Percentiles rank a stretch among this genome's conserved stretches.
Conservation (phyloP, 352 stramenopile species). For the Globisporangium rhizosaccharum region DNA sequence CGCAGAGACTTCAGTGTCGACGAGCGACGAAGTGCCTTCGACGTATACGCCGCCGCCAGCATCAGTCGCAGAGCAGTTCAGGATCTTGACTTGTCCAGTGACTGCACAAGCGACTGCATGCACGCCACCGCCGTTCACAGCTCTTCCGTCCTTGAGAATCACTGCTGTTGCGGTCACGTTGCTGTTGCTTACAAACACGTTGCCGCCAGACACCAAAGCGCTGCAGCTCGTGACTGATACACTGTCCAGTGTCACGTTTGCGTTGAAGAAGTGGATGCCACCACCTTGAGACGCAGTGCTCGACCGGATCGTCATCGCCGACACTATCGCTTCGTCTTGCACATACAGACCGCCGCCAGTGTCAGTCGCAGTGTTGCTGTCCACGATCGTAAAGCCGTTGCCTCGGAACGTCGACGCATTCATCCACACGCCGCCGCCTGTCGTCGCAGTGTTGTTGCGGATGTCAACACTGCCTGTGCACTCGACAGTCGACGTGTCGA, state of each 20-base stretch:
- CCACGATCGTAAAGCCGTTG: constrained; percentile 2
- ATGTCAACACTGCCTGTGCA: constrained; percentile 2
- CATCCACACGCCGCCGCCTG: constrained; percentile 8
- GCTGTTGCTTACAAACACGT: constrained; percentile 7
- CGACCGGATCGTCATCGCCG: not conserved
- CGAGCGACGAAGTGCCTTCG: constrained; percentile 1
- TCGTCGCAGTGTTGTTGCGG: constrained; percentile 4
- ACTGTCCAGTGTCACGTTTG: not conserved
- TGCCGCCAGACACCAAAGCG: constrained; percentile 12
- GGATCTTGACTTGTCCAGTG: not conserved
- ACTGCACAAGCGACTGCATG: constrained; percentile 4
- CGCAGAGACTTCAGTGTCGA: constrained; percentile 6
- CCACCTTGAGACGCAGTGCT: constrained; percentile 8
- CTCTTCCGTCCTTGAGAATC: constrained; percentile 1
- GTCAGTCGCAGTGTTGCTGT: constrained; percentile 5
- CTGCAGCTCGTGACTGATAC: constrained; percentile 3
- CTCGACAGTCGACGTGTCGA: constrained; percentile 8
- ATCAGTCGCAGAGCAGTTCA: constrained; percentile 5
- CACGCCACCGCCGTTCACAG: constrained; percentile 16
- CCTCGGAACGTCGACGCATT: constrained; percentile 7
- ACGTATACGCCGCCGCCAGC: constrained; percentile 31
- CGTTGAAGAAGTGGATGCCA: constrained; percentile 13
- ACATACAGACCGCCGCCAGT: constrained; percentile 12
- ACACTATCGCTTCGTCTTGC: not conserved
- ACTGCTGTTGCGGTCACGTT: not conserved